Conservation (phyloP, 2,329 filamentous ascomycete genomes). For the Ophiostoma ips region DNA sequence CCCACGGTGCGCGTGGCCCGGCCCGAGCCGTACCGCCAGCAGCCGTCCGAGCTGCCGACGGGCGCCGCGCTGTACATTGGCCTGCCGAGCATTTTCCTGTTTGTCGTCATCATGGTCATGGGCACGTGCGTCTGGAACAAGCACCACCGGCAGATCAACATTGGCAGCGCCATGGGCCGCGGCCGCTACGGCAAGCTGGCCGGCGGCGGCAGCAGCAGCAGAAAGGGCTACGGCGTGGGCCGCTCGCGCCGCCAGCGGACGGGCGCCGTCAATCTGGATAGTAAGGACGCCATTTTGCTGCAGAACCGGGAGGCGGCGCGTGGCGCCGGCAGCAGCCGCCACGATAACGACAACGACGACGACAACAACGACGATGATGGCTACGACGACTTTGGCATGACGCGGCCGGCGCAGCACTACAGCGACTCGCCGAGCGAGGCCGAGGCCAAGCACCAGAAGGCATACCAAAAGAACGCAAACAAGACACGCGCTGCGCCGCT, state of each 20-base stretch:
- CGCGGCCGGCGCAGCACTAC: constrained; percentile 9
- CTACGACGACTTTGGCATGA: constrained; percentile 6
- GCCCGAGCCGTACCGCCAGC: constrained; percentile 20
- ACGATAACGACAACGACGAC: constrained; percentile 15
- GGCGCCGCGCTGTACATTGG: constrained; percentile 36
- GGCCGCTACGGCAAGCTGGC: constrained; percentile 13
- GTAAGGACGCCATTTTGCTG: constrained; percentile 31
- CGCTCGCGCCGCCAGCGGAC: constrained; percentile 23
- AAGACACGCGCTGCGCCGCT: constrained; percentile 12
- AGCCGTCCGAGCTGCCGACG: constrained; percentile 20
- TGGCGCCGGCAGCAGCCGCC: constrained; percentile 11
- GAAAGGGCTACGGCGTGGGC: constrained; percentile 29
- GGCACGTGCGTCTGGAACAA: constrained; percentile 44
- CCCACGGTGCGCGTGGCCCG: constrained; percentile 29
- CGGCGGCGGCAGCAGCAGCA: constrained; percentile 1
- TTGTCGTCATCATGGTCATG: constrained; percentile 33
- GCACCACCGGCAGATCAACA: constrained; percentile 32
- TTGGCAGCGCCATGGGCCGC: constrained; percentile 39
- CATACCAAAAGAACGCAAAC: neutral
- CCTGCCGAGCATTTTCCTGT: constrained; percentile 35
- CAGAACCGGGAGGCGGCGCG: constrained; percentile 20
- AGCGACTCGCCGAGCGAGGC: constrained; percentile 15
- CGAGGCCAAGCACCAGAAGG: neutral
- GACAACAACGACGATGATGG: constrained; percentile 6
- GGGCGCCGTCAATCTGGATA: constrained; percentile 19